Evolutionary conservation across 1,139 yeast genomes (phyloP), one percentile per base, ranked within the genome.

Genomic region (Lizanozyma gosingica): DNA sequence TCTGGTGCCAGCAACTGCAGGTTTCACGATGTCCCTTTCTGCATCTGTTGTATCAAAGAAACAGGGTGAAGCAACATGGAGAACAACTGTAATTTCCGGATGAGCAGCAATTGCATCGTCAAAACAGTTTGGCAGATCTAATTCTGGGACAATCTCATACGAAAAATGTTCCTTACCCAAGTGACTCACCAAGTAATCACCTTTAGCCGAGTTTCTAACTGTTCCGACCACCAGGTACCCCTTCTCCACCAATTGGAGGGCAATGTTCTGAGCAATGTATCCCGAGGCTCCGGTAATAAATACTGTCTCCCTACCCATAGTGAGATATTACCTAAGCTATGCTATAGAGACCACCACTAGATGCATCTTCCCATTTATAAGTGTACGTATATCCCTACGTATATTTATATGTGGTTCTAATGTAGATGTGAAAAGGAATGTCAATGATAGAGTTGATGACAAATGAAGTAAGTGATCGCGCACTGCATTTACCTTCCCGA

Each of bases 261-360:
- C 56, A 18, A 64, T 51, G 42, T 65, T 67, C 39, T 62, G 65
- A 11, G 69, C 71, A 41, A 66, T 53, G 46, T 55, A 67, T 3
- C 72, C 72, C 36, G 59, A 54, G 17, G 69, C 69, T 3, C 72
- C 73, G 6, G 72, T 55, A 32, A 67, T 60, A 40, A 65, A 56
- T 4, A 63, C 65, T 3, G 61, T 50, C 56, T 40, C 18, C 11
- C n/a, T n/a, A n/a, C n/a, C n/a, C n/a, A n/a, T n/a, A n/a, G n/a
- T n/a, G n/a, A n/a, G n/a, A n/a, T n/a, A n/a, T n/a, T n/a, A n/a
- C n/a, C n/a, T n/a, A n/a, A n/a, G n/a, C n/a, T n/a, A n/a, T n/a
- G n/a, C n/a, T n/a, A n/a, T n/a, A n/a, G n/a, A n/a, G n/a, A n/a
- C n/a, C n/a, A n/a, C n/a, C n/a, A n/a, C n/a, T n/a, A n/a, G n/a